Evolutionary conservation across 257 asterid genomes (phyloP), one percentile per base, ranked within the genome.

Genomic region (Petunia secreta): DNA sequence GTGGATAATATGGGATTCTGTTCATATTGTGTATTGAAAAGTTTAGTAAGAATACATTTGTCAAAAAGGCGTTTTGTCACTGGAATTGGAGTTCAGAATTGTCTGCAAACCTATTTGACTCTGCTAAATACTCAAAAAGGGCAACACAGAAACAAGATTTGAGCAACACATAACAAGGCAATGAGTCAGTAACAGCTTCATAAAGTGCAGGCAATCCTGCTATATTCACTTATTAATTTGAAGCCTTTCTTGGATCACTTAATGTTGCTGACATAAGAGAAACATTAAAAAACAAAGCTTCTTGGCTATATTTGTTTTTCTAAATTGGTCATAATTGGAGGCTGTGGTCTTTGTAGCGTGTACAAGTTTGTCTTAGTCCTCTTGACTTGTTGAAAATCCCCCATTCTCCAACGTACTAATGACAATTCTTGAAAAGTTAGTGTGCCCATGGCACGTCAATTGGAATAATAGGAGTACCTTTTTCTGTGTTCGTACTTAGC

Each of bases 11-110:
- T 34, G 41, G 58, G 62, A 71, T 71, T 48, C 62, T 71, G 77
- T 71, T 50, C 77, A 71, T 71, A 71, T 71, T 71, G 50, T 71
- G 62, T 50, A 34, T 48, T 71, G 44, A 48, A 59, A 71, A 71
- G 3, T 8, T 71, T 48, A 48, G 43, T 69, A 41, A 69, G 44
- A 50, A 71, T 71, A 40, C 41, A 13, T 25, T 48, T 25, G 36
- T 65, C 74, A 65, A 39, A 60, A 37, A 39, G 3, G 2, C 41
- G 0, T 38, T 69, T 46, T 9, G 4, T 69, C 77, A 34, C 2
- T 71, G 62, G 62, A 57, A 71, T 71, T 50, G 77, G 50, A 11
- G 77, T 71, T 71, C 77, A 71, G 60, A 71, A 36, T 48, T 71
- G 60, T 71, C 77, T 71, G 34, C 59, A 34, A 34, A 25, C 48